These are phyloP conservation scores for Mucor irregularis DNA, from an alignment of 371 early-diverging fungal species.

Conservation along the genomic window DNA sequence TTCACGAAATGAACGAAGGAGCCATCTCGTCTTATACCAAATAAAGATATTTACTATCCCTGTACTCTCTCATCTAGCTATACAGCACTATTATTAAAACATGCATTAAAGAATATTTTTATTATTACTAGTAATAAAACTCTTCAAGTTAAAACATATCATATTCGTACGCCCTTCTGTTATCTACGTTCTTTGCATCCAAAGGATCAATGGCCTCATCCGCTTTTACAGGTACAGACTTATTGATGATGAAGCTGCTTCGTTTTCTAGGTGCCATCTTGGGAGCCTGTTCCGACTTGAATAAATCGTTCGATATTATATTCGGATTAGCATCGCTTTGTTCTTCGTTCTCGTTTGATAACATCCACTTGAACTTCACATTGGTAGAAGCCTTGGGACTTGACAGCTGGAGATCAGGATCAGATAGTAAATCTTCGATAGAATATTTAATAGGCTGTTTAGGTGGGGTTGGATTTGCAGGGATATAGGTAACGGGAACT, in stretches of 20 bases:
- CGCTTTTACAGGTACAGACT: not conserved
- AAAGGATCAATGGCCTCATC: conserved; percentile 24
- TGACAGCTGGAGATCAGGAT: conserved; percentile 29
- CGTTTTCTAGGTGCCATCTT: conserved; percentile 14
- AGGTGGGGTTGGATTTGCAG: conserved; percentile 29
- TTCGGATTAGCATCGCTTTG: not conserved
- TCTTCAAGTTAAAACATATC: conserved; percentile 12
- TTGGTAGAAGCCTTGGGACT: conserved; percentile 12
- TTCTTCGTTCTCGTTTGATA: conserved; percentile 1
- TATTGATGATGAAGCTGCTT: conserved; percentile 17
- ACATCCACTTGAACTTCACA: conserved; percentile 37
- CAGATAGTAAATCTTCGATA: conserved; percentile 47
- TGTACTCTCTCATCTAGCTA: not conserved
- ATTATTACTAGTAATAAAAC: too few relatives aligned
- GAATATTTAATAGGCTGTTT: conserved; percentile 36
- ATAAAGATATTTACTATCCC: too few relatives aligned
- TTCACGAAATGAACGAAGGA: too few relatives aligned
- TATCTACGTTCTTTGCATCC: conserved; percentile 35
- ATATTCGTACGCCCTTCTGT: conserved; percentile 24
- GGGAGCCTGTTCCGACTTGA: conserved; percentile 6
- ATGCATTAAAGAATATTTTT: too few relatives aligned
- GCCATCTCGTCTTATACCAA: too few relatives aligned
- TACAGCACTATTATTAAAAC: too few relatives aligned
- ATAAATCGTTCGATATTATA: not conserved
- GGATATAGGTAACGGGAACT: conserved; percentile 14